Evolutionary conservation across 2,329 filamentous ascomycete genomes (phyloP).

Genomic region (Trichophaea hybrida): DNA sequence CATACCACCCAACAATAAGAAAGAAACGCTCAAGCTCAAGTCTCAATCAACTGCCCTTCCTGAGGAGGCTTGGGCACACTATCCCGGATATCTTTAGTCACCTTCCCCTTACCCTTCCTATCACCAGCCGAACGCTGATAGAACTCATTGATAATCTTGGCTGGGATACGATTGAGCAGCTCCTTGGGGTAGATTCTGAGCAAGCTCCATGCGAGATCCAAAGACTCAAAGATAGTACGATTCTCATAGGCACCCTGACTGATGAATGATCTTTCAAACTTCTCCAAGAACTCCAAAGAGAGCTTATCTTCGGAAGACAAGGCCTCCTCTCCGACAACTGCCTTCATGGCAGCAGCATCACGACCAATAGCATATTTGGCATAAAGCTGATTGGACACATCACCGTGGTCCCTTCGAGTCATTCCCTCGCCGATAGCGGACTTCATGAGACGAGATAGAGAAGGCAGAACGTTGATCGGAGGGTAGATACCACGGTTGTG

Average conservation of each 20-base stretch:
- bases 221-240: constrained; percentile 78
- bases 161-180: constrained; percentile 82
- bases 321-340: constrained; percentile 95
- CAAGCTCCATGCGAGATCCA: constrained; percentile 92
- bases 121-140: constrained; percentile 52
- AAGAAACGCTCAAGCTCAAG: constrained; percentile 31
- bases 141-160: constrained; percentile 69
- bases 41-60: constrained; percentile 49
- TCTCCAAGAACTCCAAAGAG: constrained; percentile 93
- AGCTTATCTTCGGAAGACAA: constrained; percentile 93
- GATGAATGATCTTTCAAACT: constrained; percentile 95
- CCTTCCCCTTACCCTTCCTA: constrained; percentile 39
- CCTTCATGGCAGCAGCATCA: constrained; percentile 97
- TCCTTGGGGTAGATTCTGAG: constrained; percentile 97
- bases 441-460: constrained; percentile 98
- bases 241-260: constrained; percentile 83
- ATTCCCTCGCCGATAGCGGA: constrained; percentile 95
- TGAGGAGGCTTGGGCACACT: constrained; percentile 30
- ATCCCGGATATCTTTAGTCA: constrained; percentile 34
- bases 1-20: not conserved
- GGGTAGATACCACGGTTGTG: constrained; percentile 97
- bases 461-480: constrained; percentile 95
- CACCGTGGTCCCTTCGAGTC: constrained; percentile 91
- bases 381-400: constrained; percentile 98
- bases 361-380: constrained; percentile 99